These are phyloP conservation scores for Agaricus sinodeliciosus DNA, from an alignment of 768 basidiomycete species.

Conservation along the genomic window DNA sequence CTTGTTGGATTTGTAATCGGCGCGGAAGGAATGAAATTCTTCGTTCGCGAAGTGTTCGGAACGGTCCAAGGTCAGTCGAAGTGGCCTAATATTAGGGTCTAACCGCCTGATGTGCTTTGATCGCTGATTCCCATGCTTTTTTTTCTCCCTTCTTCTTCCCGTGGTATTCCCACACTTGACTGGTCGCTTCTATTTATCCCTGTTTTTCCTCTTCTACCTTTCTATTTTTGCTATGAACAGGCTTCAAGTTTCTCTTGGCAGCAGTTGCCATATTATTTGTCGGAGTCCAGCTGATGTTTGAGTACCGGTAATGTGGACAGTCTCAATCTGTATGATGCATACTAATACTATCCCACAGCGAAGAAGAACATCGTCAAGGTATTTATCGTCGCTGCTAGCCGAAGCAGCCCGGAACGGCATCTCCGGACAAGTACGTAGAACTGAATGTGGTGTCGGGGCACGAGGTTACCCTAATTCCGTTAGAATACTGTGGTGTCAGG, in stretches of 20 bases:
- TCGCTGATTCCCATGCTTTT: background rate
- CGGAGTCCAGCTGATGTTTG: conserved; percentile 90
- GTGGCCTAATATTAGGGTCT: background rate
- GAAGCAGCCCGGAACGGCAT: background rate
- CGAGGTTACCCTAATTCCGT: background rate
- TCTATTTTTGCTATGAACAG: conserved; percentile 25
- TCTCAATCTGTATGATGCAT: background rate
- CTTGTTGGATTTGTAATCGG: conserved; percentile 94
- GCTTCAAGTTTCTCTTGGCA: conserved; percentile 55
- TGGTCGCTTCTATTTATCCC: no score
- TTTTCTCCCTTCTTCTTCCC: background rate
- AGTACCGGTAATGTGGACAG: conserved; percentile 65
- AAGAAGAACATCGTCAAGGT: conserved; percentile 18
- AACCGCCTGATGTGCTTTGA: background rate
- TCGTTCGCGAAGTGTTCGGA: conserved; percentile 55
- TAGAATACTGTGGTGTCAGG: background rate
- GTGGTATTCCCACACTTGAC: background rate
- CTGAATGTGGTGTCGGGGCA: conserved; percentile 2
- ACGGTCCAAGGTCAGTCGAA: conserved; percentile 52
- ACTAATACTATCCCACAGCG: conserved; percentile 1
- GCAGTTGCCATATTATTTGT: conserved; percentile 68
- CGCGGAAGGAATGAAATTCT: conserved; percentile 66
- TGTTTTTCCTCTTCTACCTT: no score
- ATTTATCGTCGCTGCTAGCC: conserved; percentile 45
- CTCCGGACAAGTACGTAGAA: no score